These are phyloP conservation scores for Aspergillus candidus DNA, from an alignment of 2,329 filamentous ascomycete species.

Conservation along the genomic window DNA sequence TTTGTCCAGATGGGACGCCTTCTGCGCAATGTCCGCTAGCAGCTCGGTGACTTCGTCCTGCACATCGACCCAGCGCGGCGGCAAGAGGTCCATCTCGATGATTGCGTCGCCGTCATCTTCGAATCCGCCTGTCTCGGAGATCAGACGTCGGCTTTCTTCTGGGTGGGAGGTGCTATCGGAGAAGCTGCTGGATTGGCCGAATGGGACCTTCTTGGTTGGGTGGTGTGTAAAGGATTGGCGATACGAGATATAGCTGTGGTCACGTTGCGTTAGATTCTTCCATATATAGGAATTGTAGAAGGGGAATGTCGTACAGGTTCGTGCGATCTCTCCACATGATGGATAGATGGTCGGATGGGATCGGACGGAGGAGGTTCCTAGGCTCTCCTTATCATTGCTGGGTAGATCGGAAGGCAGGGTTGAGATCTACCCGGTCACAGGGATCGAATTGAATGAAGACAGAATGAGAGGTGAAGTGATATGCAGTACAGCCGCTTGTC, in stretches of 20 bases:
- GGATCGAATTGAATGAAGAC: too few species aligned
- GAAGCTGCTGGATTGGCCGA: constrained; percentile 54
- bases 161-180: constrained; percentile 54
- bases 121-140: constrained; percentile 66
- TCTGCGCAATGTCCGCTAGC: constrained; percentile 70
- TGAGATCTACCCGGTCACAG: too few species aligned
- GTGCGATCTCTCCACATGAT: constrained; percentile 99
- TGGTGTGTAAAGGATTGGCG: constrained; percentile 97
- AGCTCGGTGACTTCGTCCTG: constrained; percentile 88
- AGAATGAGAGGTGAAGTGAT: too few species aligned
- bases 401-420: too few species aligned
- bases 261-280: background rate
- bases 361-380: constrained; percentile 12
- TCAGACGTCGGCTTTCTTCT: constrained; percentile 72
- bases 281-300: constrained; percentile 1
- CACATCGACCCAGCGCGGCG: constrained; percentile 90
- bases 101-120: constrained; percentile 83
- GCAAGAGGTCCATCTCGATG: constrained; percentile 96
- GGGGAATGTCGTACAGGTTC: constrained; percentile 66
- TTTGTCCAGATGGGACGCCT: constrained; percentile 79
- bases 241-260: constrained; percentile 86
- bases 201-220: constrained; percentile 75
- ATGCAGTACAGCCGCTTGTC: too few species aligned
- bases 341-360: constrained; percentile 35
- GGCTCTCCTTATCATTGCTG: constrained; percentile 6